Percentiles rank a stretch among this genome's conserved stretches.
These are phyloP conservation scores for Schwanniomyces vanrijiae DNA, from an alignment of 805 yeast genomes.

Conservation along the genomic window DNA sequence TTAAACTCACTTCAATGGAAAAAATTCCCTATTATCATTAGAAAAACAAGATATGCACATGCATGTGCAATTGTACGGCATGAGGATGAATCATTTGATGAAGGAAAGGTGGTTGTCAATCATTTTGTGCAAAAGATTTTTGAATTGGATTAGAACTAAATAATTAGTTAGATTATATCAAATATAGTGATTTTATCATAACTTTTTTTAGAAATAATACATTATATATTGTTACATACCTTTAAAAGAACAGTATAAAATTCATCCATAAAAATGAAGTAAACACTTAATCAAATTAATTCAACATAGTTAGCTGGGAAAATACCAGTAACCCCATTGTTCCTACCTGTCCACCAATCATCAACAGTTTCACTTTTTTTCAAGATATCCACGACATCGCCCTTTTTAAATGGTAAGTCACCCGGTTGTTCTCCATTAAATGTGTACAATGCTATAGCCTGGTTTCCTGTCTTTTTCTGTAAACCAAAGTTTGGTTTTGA, in stretches of 20 bases:
- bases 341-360: conserved; percentile 98
- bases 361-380: conserved; percentile 86
- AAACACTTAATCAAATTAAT: conserved; percentile 43
- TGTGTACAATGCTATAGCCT: conserved; percentile 86
- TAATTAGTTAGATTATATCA: too few relatives aligned
- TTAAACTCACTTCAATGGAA: conserved; percentile 66
- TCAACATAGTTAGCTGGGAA: conserved; percentile 98
- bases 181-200: too few relatives aligned
- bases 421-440: conserved; percentile 94
- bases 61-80: conserved; percentile 78
- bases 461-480: conserved; percentile 48
- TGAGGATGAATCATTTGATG: conserved; percentile 51
- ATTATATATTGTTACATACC: neutral
- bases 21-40: conserved; percentile 69
- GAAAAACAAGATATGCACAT: conserved; percentile 67
- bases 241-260: neutral
- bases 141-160: neutral
- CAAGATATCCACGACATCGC: conserved; percentile 85
- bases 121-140: conserved; percentile 57
- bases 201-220: neutral
- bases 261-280: neutral
- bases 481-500: conserved; percentile 43
- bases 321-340: conserved; percentile 82
- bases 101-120: conserved; percentile 65
- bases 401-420: conserved; percentile 89